Base-by-base conservation (phyloP, 371 early-diverging fungal species). In the Mortierella sp. region DNA sequence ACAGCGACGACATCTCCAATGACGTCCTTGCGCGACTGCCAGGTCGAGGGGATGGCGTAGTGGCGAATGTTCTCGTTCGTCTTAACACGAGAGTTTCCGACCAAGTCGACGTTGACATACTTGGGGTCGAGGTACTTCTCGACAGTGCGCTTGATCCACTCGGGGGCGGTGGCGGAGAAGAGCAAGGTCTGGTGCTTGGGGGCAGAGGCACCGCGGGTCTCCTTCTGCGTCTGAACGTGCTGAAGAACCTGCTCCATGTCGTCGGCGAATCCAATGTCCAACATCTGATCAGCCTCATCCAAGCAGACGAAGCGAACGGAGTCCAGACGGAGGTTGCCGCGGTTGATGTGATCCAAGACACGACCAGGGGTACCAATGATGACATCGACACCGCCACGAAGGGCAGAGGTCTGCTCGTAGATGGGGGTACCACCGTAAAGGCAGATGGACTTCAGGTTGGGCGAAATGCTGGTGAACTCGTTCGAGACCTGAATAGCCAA, bases 281-380 rank as follows among this genome's bases (percentile, higher is more conserved):
- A 92, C 96, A 95, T 95, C 86, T 95, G 95, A 89, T 99, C 99
- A 21, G 98, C 98, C 90, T 99, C 99, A 88, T 99, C 99, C 76
- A 99, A 83, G 82, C 95, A 92, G 72, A 97, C 90, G 82, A 96
- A 97, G 65, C 91, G 89, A 68, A 97, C 84, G 58, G 90, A 87
- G 73, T 92, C 90, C 70, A 98, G 92, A 70, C 93, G 93, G 76
- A 98, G 88, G 83, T 92, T 95, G 78, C 95, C 96, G 82, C 94
- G 96, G 74, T 98, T 95, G 80, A 99, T 94, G 74, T 98, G 95
- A 87, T 99, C 99, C 74, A 98, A 92, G 49, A 98, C 89, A 86
- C 99, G 96, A 54, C 99, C 99, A 7, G 99, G 99, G 24, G 99
- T 99, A 65, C 99, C 99, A 46, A 99, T 96, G 32, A 99, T 93